A percentile compares a stretch with the other conserved stretches of the same genome.
These are phyloP conservation scores for Chaetomiaceae sp. DNA, from an alignment of 2,329 filamentous ascomycete species.

Conservation along the genomic window DNA sequence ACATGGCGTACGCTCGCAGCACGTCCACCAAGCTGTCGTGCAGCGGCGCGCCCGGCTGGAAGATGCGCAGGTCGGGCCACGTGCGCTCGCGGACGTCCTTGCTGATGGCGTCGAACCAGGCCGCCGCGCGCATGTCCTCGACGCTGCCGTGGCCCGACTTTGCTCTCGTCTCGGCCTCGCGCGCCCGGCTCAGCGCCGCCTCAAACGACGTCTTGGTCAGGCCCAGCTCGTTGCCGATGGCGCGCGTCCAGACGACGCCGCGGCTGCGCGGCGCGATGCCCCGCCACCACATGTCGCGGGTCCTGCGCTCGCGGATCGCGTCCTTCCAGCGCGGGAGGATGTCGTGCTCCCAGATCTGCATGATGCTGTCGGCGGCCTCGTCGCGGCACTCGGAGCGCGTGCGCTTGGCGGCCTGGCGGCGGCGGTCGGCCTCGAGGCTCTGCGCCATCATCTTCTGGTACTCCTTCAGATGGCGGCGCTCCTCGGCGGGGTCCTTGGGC, in stretches of 20 bases:
- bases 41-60: slow-evolving; percentile 61
- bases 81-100: slow-evolving; percentile 60
- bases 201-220: slow-evolving; percentile 64
- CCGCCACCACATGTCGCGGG: slow-evolving; percentile 77
- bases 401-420: slow-evolving; percentile 50
- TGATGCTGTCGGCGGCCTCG: slow-evolving; percentile 48
- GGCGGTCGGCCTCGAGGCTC: slow-evolving; percentile 56
- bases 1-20: slow-evolving; percentile 74
- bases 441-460: slow-evolving; percentile 78
- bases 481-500: slow-evolving; percentile 84
- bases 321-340: slow-evolving; percentile 72
- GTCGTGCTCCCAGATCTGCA: slow-evolving; percentile 69
- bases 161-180: slow-evolving; percentile 55
- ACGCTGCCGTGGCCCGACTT: slow-evolving; percentile 46
- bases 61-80: slow-evolving; percentile 70
- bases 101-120: slow-evolving; percentile 61
- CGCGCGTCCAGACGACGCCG: slow-evolving; percentile 64
- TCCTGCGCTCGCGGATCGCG: slow-evolving; percentile 63
- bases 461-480: slow-evolving; percentile 80
- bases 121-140: slow-evolving; percentile 52
- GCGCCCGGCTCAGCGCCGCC: slow-evolving; percentile 65
- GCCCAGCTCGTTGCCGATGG: slow-evolving; percentile 69
- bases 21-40: slow-evolving; percentile 67
- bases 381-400: slow-evolving; percentile 52
- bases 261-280: slow-evolving; percentile 69